Base-by-base conservation (phyloP, 2,329 filamentous ascomycete species). In the Dactylonectria estremocensis region DNA sequence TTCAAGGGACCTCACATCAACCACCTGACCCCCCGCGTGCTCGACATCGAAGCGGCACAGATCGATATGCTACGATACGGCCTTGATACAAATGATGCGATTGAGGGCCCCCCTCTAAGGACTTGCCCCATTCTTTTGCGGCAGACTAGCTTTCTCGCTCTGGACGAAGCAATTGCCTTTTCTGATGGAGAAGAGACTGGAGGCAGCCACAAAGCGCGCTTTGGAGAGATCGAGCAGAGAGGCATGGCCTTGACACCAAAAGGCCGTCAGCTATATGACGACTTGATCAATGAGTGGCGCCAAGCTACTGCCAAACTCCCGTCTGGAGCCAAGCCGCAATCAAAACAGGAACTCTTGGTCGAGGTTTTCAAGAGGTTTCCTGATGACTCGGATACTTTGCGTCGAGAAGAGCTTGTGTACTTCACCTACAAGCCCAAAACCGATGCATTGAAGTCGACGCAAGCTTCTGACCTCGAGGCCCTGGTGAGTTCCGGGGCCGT, bases 201-300 rank as follows among this genome's bases (percentile, higher is more conserved):
- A 5, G 64, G 64, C 0, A 35, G 66, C 58, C n/a, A 72, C 72
- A 84, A 78, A 10, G 85, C 85, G 0, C 78, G 85, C 0, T 87
- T 87, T 48, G 85, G 85, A 0, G 85, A 88, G 73, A 82, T 87
- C 16, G 85, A 88, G 70, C 81, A 87, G 71, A 79, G 85, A 3
- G 85, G 85, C 0, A 82, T 81, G 3, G 85, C 85, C 0, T 74
- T 87, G 11, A 87, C 85, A 0, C 75, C 71, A 1, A 77, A 80
- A 10, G 85, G 86, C 0, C 77, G 85, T 2, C 64, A 72, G 3
- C 70, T 86, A 2, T 87, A 87, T 48, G 85, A 87, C 68, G 62
- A 75, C 50, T 72, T 85, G 16, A 72, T 86, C 7, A 61, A 66
- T 3, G 68, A 72, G 48, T 50, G 45, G 45, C 24, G 53, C 5